Evolutionary conservation across 768 basidiomycete genomes (phyloP).

Genomic region (Collybiopsis confluens): DNA sequence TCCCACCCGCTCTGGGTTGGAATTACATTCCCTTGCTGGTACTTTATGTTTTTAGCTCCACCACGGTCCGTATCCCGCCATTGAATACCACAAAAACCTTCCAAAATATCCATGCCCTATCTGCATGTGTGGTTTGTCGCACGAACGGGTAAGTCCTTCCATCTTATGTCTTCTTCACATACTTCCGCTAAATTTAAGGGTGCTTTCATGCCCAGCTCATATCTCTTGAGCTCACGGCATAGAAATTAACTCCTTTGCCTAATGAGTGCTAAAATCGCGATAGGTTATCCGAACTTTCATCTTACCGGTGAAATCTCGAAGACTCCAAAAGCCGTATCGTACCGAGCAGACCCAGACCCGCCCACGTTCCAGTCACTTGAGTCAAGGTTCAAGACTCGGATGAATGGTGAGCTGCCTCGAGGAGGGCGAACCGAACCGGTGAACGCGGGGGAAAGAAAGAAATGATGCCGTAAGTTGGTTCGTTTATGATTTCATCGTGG

Average conservation of each 20-base stretch:
- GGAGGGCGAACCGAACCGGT: conserved; percentile 5
- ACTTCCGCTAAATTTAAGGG: too few relatives aligned
- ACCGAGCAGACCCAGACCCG: background rate
- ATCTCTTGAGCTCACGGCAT: background rate
- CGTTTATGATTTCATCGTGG: conserved; percentile 6
- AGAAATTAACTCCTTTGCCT: background rate
- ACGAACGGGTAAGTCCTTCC: background rate
- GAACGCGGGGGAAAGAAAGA: conserved; percentile 1
- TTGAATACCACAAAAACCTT: background rate
- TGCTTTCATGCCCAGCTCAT: background rate
- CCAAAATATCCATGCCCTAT: background rate
- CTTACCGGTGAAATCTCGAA: conserved; percentile 6
- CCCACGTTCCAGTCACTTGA: conserved; percentile 5
- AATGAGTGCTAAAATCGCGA: background rate
- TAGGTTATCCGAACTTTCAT: conserved; percentile 1
- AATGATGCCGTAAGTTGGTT: conserved; percentile 8
- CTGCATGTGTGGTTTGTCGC: too few relatives aligned
- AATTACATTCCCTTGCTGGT: background rate
- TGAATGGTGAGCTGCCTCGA: conserved; percentile 4
- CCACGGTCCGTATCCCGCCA: background rate
- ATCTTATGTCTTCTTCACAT: too few relatives aligned
- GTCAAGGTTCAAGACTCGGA: background rate
- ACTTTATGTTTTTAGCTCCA: background rate
- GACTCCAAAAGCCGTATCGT: background rate
- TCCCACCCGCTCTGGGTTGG: too few relatives aligned